Conservation (phyloP, 768 basidiomycete genomes). For the Lentinula sp. region DNA sequence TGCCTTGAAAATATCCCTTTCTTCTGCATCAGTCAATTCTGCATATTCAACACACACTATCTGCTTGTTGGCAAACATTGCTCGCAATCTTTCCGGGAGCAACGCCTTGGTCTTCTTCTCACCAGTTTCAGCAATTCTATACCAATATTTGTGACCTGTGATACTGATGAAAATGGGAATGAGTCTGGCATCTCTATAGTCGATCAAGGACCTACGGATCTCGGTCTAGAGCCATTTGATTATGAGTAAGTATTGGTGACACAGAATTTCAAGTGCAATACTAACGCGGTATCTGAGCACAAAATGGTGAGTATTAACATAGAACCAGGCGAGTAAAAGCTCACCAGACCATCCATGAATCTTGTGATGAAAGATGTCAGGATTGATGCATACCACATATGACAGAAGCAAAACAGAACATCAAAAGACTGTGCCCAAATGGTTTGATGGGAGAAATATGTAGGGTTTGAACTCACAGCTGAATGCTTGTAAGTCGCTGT, state of each 20-base stretch:
- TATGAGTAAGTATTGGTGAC: not conserved
- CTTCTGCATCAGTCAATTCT: slow-evolving; percentile 47
- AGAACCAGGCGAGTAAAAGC: slow-evolving; percentile 15
- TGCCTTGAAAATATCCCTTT: slow-evolving; percentile 72
- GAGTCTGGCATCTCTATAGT: slow-evolving; percentile 2
- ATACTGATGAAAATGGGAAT: slow-evolving; percentile 15
- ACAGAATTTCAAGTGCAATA: not conserved
- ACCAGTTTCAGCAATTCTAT: slow-evolving; percentile 22
- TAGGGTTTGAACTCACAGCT: slow-evolving; percentile 38
- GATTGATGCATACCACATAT: not conserved
- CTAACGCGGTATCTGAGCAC: slow-evolving; percentile 51
- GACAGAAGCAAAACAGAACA: too few species aligned
- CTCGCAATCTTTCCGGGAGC: slow-evolving; percentile 50
- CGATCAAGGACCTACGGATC: slow-evolving; percentile 36
- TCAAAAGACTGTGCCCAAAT: too few species aligned
- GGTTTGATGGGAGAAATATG: not conserved
- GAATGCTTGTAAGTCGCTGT: slow-evolving; percentile 71
- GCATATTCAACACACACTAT: slow-evolving; percentile 78
- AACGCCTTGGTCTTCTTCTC: slow-evolving; percentile 18
- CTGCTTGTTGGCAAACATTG: slow-evolving; percentile 65
- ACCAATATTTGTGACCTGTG: slow-evolving; percentile 50
- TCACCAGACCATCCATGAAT: slow-evolving; percentile 65
- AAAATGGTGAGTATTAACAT: not conserved
- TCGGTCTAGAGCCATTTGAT: slow-evolving; percentile 42
- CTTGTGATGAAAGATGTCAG: slow-evolving; percentile 22